A percentile compares a stretch with the other conserved stretches of the same genome.
Evolutionary conservation across 1,139 yeast species (phyloP).

Genomic region (Kluyveromyces sp.): DNA sequence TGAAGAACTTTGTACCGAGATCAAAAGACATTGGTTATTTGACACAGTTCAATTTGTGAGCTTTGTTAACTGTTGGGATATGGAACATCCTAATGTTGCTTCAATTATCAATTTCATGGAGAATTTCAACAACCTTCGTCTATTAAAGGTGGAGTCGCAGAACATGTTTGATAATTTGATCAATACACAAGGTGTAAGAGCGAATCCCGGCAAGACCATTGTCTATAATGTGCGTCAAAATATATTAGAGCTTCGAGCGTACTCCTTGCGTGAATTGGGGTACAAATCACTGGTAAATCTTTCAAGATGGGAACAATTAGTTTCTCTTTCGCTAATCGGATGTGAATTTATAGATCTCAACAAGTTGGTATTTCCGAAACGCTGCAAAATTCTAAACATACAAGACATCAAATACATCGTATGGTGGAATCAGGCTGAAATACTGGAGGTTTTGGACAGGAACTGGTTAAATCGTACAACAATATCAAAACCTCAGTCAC

Average conservation of each 20-base stretch:
- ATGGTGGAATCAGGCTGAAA: conserved; percentile 21
- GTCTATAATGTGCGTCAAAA: conserved; percentile 19
- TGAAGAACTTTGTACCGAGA: conserved; percentile 1
- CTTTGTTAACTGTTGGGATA: conserved; percentile 7
- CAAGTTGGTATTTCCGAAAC: conserved; percentile 17
- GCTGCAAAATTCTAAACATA: conserved; percentile 14
- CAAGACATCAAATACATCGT: conserved; percentile 10
- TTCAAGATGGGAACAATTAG: conserved; percentile 24
- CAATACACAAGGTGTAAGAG: conserved; percentile 26
- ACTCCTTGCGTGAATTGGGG: conserved; percentile 12
- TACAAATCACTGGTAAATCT: conserved; percentile 13
- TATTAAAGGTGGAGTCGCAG: conserved; percentile 16
- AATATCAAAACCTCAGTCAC: no score
- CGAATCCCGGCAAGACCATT: conserved; percentile 24
- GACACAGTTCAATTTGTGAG: conserved; percentile 13
- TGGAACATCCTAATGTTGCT: conserved; percentile 6
- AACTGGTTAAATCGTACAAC: no score
- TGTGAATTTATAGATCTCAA: conserved; percentile 20
- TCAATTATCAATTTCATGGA: conserved; percentile 15
- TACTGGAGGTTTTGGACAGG: background rate
- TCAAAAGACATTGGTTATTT: conserved; percentile 12
- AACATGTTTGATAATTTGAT: conserved; percentile 18
- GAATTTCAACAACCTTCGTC: conserved; percentile 16
- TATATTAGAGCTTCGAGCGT: conserved; percentile 13
- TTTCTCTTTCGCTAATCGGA: conserved; percentile 12